Evolutionary conservation across 805 yeast species (phyloP).

Genomic region (Yarrowia deformans): DNA sequence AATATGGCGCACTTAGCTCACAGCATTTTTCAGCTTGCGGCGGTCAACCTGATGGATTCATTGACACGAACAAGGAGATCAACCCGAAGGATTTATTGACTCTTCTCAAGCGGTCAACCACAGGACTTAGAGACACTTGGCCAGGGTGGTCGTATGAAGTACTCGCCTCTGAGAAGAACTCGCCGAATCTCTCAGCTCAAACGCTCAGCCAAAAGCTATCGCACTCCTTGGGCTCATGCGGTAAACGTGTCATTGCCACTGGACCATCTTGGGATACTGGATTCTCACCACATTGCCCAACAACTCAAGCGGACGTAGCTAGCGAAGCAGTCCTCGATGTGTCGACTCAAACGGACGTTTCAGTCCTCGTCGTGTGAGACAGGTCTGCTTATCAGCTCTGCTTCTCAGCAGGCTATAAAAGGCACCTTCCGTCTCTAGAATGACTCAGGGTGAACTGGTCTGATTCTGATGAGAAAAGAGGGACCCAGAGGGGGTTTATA

Average conservation of each 20-base stretch:
- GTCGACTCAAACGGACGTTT: too few species aligned
- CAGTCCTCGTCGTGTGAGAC: not conserved
- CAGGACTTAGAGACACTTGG: not conserved
- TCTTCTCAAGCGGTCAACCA: constrained; percentile 8
- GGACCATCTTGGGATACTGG: not conserved
- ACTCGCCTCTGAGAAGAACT: not conserved
- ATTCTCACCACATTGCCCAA: not conserved
- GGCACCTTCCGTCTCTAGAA: constrained; percentile 7
- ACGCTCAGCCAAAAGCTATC: not conserved
- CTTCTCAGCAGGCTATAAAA: constrained; percentile 8
- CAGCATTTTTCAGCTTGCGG: constrained; percentile 1
- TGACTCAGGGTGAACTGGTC: constrained; percentile 1
- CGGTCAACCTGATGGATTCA: not conserved
- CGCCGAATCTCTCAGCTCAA: constrained; percentile 1
- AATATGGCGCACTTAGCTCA: not conserved
- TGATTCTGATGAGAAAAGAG: not conserved
- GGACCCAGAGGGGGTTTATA: constrained; percentile 1
- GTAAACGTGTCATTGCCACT: not conserved
- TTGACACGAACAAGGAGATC: constrained; percentile 4
- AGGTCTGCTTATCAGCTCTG: constrained; percentile 8
- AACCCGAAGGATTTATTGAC: constrained; percentile 8
- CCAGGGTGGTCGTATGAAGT: not conserved
- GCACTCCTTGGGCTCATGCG: constrained; percentile 3
- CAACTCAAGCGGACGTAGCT: not conserved
- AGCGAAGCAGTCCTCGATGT: not conserved